Base-by-base conservation (phyloP, 2,329 filamentous ascomycete genomes). In the Xylogone sp. region DNA sequence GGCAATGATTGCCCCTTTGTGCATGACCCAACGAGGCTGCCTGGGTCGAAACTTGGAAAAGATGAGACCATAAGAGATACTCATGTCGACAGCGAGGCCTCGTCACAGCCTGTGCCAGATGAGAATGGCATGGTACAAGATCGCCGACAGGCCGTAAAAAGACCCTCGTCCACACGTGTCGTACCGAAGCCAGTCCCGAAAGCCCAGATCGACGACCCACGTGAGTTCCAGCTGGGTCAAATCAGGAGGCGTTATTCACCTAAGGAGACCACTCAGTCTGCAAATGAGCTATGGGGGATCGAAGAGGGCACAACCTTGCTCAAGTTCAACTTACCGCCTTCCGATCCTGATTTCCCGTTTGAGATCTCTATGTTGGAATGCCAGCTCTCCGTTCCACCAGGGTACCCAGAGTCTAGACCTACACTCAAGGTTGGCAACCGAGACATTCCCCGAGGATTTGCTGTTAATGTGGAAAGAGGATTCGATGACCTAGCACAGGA, bases 311-410 rank as follows among this genome's bases (percentile, higher is more conserved):
- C 50, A 44, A 82, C 80, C 0, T 75, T 79, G 16, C 68, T 92
- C 39, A 69, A 74, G 9, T 88, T 93, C 67, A 81, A 75, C 48
- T 70, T 94, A 55, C 71, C 70, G 12, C 89, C 89, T 4, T 90
- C 88, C 5, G 89, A 94, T 64, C 89, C 89, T 0, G 89, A 94
- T 63, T 93, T 94, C 61, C 87, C 89, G 1, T 93, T 89, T 67
- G 87, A 91, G 55, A 73, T 93, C 63, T 77, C 83, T 21, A 73
- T 78, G 39, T 73, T 94, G 27, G 76, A 87, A 42, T 92, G 87
- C 65, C 75, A 82, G 43, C 70, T 94, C 34, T 76, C 73, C 47
- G 75, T 94, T 19, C 88, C 89, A 1, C 65, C 63, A 9, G 69
- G 68, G 18, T 93, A 88, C 67, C 88, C 88, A 18, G 68, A 71